Evolutionary conservation across 371 early-diverging fungal species (phyloP).

Genomic region (Coemansia sp.): DNA sequence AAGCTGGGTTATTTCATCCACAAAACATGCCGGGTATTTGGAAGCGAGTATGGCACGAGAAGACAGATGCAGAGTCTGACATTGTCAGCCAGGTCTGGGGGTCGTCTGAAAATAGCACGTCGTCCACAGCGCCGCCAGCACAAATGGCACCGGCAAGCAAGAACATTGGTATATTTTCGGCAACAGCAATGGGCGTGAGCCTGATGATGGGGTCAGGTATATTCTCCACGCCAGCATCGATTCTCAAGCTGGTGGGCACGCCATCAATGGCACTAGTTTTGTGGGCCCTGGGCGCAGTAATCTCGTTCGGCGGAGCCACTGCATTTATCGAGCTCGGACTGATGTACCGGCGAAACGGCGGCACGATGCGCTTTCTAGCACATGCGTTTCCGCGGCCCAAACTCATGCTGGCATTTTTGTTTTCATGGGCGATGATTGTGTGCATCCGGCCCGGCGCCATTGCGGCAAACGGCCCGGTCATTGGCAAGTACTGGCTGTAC

Average conservation of each 20-base stretch:
- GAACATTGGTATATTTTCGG: conserved; percentile 66
- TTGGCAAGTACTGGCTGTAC: conserved; percentile 55
- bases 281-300: conserved; percentile 73
- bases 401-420: conserved; percentile 73
- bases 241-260: conserved; percentile 62
- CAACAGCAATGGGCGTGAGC: conserved; percentile 71
- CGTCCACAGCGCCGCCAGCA: neutral
- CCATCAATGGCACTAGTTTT: conserved; percentile 74
- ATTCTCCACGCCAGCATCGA: conserved; percentile 80
- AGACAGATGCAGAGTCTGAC: conserved; percentile 7
- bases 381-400: conserved; percentile 70
- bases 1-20: neutral
- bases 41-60: conserved; percentile 16
- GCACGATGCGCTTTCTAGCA: conserved; percentile 79
- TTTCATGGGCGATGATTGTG: conserved; percentile 54
- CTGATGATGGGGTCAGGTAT: conserved; percentile 85
- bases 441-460: conserved; percentile 55
- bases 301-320: conserved; percentile 74
- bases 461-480: conserved; percentile 54
- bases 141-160: conserved; percentile 8
- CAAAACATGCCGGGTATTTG: conserved; percentile 7
- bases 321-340: conserved; percentile 84
- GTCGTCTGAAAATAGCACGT: neutral
- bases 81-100: neutral
- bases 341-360: conserved; percentile 80